These are phyloP conservation scores for Zygotorulaspora sp. DNA, from an alignment of 805 yeast genomes.

Conservation along the genomic window DNA sequence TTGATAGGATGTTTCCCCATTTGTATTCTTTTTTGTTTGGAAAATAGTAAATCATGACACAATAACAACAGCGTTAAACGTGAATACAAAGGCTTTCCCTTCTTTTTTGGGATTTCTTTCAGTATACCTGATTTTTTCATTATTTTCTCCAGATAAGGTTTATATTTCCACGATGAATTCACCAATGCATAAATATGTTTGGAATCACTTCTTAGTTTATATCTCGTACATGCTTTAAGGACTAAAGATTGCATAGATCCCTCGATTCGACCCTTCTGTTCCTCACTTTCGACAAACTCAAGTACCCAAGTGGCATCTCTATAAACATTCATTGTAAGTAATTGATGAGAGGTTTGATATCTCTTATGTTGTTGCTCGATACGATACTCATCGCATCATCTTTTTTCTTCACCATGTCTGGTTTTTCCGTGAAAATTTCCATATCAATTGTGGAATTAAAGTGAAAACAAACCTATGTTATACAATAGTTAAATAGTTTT, in stretches of 20 bases:
- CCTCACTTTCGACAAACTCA: conserved; percentile 32
- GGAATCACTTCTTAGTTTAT: conserved; percentile 58
- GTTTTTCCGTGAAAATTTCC: too few relatives aligned
- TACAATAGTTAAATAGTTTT: too few relatives aligned
- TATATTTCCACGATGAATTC: conserved; percentile 68
- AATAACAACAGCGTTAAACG: conserved; percentile 44
- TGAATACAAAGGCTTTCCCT: conserved; percentile 46
- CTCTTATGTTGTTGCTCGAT: too few relatives aligned
- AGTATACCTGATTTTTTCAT: conserved; percentile 67
- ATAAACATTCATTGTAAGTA: conserved; percentile 33
- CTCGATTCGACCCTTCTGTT: conserved; percentile 33
- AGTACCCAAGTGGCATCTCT: conserved; percentile 40
- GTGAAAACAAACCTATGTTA: too few relatives aligned
- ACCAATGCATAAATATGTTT: conserved; percentile 85
- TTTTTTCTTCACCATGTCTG: too few relatives aligned
- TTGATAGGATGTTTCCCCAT: conserved; percentile 86
- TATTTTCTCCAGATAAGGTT: conserved; percentile 56
- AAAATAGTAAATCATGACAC: conserved; percentile 75
- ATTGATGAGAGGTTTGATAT: conserved; percentile 1
- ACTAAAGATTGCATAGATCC: conserved; percentile 55
- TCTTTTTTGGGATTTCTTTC: conserved; percentile 40
- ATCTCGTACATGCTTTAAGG: conserved; percentile 45
- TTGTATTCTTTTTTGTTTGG: conserved; percentile 75
- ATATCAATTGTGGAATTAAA: too few relatives aligned
- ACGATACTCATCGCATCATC: too few relatives aligned